Conservation (phyloP, 2,329 filamentous ascomycete species). For the Stylonectria norvegica region DNA sequence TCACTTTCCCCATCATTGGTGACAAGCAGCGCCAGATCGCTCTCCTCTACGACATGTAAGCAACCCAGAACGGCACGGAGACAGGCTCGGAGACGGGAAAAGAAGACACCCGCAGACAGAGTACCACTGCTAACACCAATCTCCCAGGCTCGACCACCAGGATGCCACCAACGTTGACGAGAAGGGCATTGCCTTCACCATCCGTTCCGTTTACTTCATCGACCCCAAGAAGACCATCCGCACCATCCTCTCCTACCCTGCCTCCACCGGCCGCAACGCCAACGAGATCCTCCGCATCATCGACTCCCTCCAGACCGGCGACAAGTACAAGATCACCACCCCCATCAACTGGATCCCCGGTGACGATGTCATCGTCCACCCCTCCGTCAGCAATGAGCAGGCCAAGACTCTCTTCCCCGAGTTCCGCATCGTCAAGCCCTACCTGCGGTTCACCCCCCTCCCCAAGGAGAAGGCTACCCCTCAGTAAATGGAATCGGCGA, state of each 20-base stretch:
- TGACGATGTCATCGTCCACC: constrained; percentile 90
- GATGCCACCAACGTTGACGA: constrained; percentile 76
- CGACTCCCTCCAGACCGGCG: constrained; percentile 76
- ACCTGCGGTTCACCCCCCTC: constrained; percentile 70
- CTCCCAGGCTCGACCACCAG: constrained; percentile 67
- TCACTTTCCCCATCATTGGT: constrained; percentile 76
- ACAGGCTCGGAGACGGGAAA: too few species aligned
- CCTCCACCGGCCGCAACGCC: constrained; percentile 81
- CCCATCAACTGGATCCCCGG: constrained; percentile 89
- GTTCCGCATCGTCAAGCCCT: constrained; percentile 64
- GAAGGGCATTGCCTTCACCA: constrained; percentile 87
- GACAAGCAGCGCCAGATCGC: constrained; percentile 76
- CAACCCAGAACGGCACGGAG: too few species aligned
- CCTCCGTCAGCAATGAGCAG: constrained; percentile 76
- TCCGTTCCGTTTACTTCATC: constrained; percentile 92
- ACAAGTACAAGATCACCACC: constrained; percentile 84
- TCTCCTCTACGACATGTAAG: constrained; percentile 73
- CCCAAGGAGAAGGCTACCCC: constrained; percentile 46
- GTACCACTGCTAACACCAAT: constrained; percentile 5
- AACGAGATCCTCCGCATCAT: constrained; percentile 75
- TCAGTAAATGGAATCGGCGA: constrained; percentile 12
- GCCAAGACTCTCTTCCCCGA: constrained; percentile 86
- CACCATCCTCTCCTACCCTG: constrained; percentile 88
- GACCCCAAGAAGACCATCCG: constrained; percentile 92
- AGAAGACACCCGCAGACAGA: too few species aligned